Percentiles rank a stretch among this genome's conserved stretches.
Evolutionary conservation across 2,329 filamentous ascomycete genomes (phyloP).

Genomic region (Aspergillus melleus): DNA sequence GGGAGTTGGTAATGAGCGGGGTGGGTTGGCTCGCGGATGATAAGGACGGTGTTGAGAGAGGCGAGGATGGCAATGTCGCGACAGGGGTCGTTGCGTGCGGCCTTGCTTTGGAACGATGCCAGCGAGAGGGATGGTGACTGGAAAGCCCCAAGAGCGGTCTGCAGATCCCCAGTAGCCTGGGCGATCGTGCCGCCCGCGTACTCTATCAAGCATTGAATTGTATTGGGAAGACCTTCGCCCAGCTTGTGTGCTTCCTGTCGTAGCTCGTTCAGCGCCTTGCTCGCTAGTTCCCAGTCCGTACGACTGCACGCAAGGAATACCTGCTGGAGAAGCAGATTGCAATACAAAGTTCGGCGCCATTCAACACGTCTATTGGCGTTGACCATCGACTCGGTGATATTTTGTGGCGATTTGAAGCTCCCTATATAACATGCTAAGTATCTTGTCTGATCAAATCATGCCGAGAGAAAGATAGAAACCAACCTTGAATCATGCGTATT

Average conservation of each 20-base stretch:
- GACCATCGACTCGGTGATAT: slow-evolving; percentile 54
- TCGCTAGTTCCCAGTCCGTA: slow-evolving; percentile 68
- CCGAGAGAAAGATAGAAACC: slow-evolving; percentile 1
- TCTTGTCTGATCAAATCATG: background rate
- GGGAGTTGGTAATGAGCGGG: slow-evolving; percentile 60
- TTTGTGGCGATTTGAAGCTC: slow-evolving; percentile 40
- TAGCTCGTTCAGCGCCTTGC: slow-evolving; percentile 57
- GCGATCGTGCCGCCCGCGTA: slow-evolving; percentile 76
- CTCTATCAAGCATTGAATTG: slow-evolving; percentile 56
- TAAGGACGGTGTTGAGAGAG: slow-evolving; percentile 67
- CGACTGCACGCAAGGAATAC: slow-evolving; percentile 69
- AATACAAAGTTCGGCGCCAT: slow-evolving; percentile 66
- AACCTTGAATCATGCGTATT: slow-evolving; percentile 51
- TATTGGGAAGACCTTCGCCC: slow-evolving; percentile 39
- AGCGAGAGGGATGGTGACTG: slow-evolving; percentile 61
- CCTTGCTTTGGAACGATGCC: slow-evolving; percentile 38
- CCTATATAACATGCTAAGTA: slow-evolving; percentile 24
- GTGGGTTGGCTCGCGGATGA: slow-evolving; percentile 64
- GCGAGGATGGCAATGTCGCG: slow-evolving; percentile 65
- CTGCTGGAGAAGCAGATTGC: slow-evolving; percentile 70
- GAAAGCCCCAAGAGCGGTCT: slow-evolving; percentile 68
- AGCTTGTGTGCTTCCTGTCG: slow-evolving; percentile 48
- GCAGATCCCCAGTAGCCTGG: slow-evolving; percentile 74
- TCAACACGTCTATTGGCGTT: slow-evolving; percentile 59
- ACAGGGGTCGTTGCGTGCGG: slow-evolving; percentile 51